A percentile compares a stretch with the other conserved stretches of the same genome.
Evolutionary conservation across 495 filamentous ascomycete species (phyloP).

Genomic region (Podospora pseudocomata): DNA sequence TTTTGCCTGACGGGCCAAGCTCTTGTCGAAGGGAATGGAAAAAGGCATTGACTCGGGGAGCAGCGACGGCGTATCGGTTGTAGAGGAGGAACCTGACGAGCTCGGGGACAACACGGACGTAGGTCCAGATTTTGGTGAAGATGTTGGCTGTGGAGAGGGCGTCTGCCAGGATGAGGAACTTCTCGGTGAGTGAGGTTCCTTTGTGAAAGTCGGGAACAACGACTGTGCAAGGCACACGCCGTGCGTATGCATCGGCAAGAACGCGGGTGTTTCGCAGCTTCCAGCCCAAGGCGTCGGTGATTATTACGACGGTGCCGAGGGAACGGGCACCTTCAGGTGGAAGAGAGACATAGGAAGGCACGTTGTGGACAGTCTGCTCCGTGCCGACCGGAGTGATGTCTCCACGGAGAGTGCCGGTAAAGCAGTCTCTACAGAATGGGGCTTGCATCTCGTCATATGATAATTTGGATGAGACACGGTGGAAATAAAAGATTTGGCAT

Average conservation of each 20-base stretch:
- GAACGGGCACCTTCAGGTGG: slow-evolving; percentile 32
- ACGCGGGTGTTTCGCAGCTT: slow-evolving; percentile 50
- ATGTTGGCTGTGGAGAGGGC: background rate
- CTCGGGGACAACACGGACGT: slow-evolving; percentile 8
- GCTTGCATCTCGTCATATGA: slow-evolving; percentile 9
- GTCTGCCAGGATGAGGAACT: slow-evolving; percentile 18
- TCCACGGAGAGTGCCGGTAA: slow-evolving; percentile 31
- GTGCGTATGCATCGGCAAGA: slow-evolving; percentile 52
- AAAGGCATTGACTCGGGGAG: slow-evolving; percentile 48
- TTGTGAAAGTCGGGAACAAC: slow-evolving; percentile 60
- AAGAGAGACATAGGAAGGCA: slow-evolving; percentile 47
- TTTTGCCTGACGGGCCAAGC: slow-evolving; percentile 22
- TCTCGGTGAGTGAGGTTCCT: slow-evolving; percentile 27
- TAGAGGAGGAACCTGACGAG: slow-evolving; percentile 37
- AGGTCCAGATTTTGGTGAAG: slow-evolving; percentile 14
- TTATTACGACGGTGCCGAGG: slow-evolving; percentile 51
- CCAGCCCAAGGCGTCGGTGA: slow-evolving; percentile 61
- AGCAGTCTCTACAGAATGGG: slow-evolving; percentile 29
- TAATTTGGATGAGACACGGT: background rate
- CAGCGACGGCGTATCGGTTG: slow-evolving; percentile 34
- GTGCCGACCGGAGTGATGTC: slow-evolving; percentile 29
- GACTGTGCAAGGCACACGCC: slow-evolving; percentile 46
- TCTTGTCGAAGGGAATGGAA: slow-evolving; percentile 41
- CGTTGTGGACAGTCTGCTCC: slow-evolving; percentile 41
- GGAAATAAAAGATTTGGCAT: background rate